Conservation (phyloP, 78 protist species). For the Planoprotostelium fungivorum region DNA sequence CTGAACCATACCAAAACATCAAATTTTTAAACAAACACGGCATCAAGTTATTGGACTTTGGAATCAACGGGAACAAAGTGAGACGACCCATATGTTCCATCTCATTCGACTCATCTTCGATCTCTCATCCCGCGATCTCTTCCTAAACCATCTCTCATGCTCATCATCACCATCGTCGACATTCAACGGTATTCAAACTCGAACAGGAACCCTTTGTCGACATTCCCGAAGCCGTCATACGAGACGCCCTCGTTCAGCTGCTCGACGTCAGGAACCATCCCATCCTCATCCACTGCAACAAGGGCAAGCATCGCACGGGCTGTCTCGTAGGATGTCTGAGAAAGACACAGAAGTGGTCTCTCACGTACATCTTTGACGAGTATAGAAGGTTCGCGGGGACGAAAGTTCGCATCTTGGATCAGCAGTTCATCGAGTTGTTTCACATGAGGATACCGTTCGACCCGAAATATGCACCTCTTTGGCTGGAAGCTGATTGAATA, state of each 20-base stretch:
- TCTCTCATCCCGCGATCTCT: background rate
- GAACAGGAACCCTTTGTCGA: conserved; percentile 89
- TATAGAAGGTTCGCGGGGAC: conserved; percentile 85
- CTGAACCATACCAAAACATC: conserved; percentile 65
- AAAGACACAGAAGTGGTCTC: conserved; percentile 77
- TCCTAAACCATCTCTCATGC: background rate
- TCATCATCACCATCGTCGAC: background rate
- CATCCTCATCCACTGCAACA: conserved; percentile 85
- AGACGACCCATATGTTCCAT: background rate
- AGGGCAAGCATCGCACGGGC: conserved; percentile 92
- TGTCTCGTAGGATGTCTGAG: conserved; percentile 87
- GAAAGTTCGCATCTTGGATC: conserved; percentile 81
- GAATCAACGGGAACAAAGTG: conserved; percentile 74
- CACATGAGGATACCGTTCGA: conserved; percentile 54
- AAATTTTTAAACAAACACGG: conserved; percentile 51
- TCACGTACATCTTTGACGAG: conserved; percentile 79
- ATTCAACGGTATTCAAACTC: background rate
- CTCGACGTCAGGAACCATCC: conserved; percentile 83
- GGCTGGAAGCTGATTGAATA: conserved; percentile 8
- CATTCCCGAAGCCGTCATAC: conserved; percentile 74
- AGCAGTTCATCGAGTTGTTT: conserved; percentile 88
- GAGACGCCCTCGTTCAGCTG: conserved; percentile 63
- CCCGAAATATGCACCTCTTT: conserved; percentile 18
- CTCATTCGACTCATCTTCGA: background rate
- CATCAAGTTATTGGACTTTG: conserved; percentile 63